Evolutionary conservation across 805 yeast species (phyloP).

Genomic region (Yamadazyma endophytica): DNA sequence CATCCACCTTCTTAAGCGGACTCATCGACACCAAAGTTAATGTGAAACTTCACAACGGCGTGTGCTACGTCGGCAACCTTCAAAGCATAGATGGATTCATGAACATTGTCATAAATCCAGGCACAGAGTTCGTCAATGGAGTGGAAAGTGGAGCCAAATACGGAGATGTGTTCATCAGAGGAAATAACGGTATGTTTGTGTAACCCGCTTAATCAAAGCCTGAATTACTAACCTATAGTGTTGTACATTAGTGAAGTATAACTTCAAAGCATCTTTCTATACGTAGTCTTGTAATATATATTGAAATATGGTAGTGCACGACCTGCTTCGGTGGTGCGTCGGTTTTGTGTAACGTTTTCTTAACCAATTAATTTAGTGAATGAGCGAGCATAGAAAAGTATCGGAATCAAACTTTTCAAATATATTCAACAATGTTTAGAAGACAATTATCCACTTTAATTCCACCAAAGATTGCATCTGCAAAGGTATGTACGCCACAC

Average conservation of each 20-base stretch:
- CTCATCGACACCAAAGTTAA: constrained; percentile 77
- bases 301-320: not conserved
- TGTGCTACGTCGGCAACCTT: constrained; percentile 63
- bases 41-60: constrained; percentile 83
- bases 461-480: constrained; percentile 98
- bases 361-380: constrained; percentile 8
- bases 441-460: constrained; percentile 93
- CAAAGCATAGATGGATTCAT: constrained; percentile 95
- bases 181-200: constrained; percentile 67
- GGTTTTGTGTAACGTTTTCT: constrained; percentile 7
- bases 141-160: constrained; percentile 43
- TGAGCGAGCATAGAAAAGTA: constrained; percentile 3
- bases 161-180: constrained; percentile 83
- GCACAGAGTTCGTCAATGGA: constrained; percentile 60
- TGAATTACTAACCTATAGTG: constrained; percentile 16
- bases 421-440: constrained; percentile 42
- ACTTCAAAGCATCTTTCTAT: constrained; percentile 1
- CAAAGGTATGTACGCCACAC: constrained; percentile 57
- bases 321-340: not conserved
- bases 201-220: not conserved
- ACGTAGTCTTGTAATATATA: constrained; percentile 4
- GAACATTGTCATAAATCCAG: constrained; percentile 84
- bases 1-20: constrained; percentile 74
- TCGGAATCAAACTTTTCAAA: constrained; percentile 5
- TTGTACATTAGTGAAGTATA: constrained; percentile 39